phyloP scores from a whole-genome alignment of 2,329 filamentous ascomycete species.

The Bimuria novae-zelandiae region DNA sequence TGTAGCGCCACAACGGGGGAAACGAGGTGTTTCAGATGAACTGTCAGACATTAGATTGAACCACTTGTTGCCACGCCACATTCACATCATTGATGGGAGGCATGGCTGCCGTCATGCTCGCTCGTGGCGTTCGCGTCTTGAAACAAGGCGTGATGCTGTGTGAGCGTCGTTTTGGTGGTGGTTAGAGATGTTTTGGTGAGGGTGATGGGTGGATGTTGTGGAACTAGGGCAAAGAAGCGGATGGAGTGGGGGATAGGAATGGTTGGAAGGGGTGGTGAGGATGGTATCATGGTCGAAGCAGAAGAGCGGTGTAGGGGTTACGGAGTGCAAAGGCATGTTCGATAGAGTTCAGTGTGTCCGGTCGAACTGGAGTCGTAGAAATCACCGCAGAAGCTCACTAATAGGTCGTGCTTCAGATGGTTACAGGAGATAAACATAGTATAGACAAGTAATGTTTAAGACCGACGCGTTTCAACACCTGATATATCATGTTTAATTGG shows the following conservation, averaged over 20 bases:
- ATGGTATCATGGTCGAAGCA: too few relatives aligned
- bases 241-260: not conserved
- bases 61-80: not conserved
- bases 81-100: not conserved
- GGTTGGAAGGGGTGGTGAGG: too few relatives aligned
- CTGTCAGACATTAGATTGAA: not conserved
- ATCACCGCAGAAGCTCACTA: too few relatives aligned
- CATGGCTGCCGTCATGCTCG: not conserved
- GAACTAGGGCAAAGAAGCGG: not conserved
- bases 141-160: not conserved
- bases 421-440: too few relatives aligned
- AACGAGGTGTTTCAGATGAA: not conserved
- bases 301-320: too few relatives aligned
- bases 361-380: too few relatives aligned
- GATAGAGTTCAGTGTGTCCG: too few relatives aligned
- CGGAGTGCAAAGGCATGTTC: too few relatives aligned
- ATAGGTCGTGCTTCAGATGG: too few relatives aligned
- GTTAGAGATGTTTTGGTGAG: not conserved
- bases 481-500: too few relatives aligned
- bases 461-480: too few relatives aligned
- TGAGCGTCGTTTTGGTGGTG: not conserved
- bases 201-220: not conserved
- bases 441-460: not conserved
- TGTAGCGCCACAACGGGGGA: not conserved
- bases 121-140: not conserved